These are phyloP conservation scores for Biscogniauxia sp. DNA, from an alignment of 2,329 filamentous ascomycete genomes.

Conservation along the genomic window DNA sequence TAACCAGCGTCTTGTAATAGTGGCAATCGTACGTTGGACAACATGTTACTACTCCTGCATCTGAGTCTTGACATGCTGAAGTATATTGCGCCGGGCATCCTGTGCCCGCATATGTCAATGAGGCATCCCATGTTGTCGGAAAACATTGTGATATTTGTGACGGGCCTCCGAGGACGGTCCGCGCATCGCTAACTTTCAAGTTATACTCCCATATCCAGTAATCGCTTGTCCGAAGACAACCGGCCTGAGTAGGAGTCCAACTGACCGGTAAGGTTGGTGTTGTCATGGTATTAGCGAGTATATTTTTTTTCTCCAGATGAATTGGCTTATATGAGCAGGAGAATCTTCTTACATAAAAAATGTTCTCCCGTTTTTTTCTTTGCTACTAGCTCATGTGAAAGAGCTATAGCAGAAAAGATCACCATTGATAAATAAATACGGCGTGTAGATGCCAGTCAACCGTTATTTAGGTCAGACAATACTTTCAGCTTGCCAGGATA, in stretches of 20 bases:
- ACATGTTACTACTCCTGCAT: conserved; percentile 20
- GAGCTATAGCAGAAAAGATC: neutral
- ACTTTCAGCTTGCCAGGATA: neutral
- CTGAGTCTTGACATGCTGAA: conserved; percentile 15
- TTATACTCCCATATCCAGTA: conserved; percentile 25
- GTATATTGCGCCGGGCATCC: conserved; percentile 24
- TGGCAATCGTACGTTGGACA: conserved; percentile 19
- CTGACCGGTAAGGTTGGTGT: conserved; percentile 15
- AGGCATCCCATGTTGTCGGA: conserved; percentile 16
- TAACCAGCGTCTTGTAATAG: neutral
- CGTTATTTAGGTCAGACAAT: neutral
- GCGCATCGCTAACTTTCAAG: conserved; percentile 2
- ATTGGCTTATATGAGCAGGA: neutral
- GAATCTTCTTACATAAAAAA: neutral
- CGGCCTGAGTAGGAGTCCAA: conserved; percentile 11
- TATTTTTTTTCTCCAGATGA: neutral
- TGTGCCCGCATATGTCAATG: conserved; percentile 17
- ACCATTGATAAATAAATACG: neutral
- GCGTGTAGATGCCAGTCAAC: neutral
- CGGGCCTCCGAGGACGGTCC: conserved; percentile 25
- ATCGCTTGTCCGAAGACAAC: conserved; percentile 19
- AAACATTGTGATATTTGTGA: conserved; percentile 25
- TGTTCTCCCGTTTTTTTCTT: neutral
- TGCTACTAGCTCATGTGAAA: neutral
- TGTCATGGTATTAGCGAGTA: conserved; percentile 7